phyloP scores from a whole-genome alignment of 495 filamentous ascomycete genomes.

The Cercophora sp. region DNA sequence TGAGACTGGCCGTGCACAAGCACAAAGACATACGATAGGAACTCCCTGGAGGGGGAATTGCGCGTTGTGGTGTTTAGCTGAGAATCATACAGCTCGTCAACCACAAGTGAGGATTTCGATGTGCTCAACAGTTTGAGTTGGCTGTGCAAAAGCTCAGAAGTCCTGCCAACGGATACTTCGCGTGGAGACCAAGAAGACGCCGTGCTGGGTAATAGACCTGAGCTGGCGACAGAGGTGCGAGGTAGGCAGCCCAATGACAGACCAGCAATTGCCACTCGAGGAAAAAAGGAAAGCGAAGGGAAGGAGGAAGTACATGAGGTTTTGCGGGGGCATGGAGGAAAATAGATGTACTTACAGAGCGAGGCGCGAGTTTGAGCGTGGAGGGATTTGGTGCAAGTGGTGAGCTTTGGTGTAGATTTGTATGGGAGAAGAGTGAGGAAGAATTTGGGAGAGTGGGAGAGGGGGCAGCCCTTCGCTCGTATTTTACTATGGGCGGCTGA shows the following conservation, averaged over 20 bases:
- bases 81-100: background rate
- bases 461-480: conserved; percentile 48
- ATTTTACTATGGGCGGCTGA: conserved; percentile 61
- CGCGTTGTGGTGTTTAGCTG: conserved; percentile 21
- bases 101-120: conserved; percentile 11
- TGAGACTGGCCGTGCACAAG: conserved; percentile 33
- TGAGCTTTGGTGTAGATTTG: conserved; percentile 34
- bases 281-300: conserved; percentile 5
- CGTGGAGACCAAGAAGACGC: conserved; percentile 11
- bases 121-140: conserved; percentile 3
- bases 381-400: conserved; percentile 25
- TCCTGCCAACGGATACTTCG: conserved; percentile 6
- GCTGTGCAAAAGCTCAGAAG: conserved; percentile 7
- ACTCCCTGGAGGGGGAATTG: background rate
- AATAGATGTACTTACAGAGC: conserved; percentile 32
- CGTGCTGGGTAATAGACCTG: conserved; percentile 1
- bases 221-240: conserved; percentile 5
- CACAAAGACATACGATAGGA: conserved; percentile 10
- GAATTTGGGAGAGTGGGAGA: conserved; percentile 49
- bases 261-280: background rate
- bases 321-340: conserved; percentile 1
- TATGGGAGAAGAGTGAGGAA: conserved; percentile 45
- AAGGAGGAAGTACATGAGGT: background rate
- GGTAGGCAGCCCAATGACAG: background rate
- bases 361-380: conserved; percentile 15